Percentiles rank a stretch among this genome's conserved stretches.
Evolutionary conservation across 371 early-diverging fungal genomes (phyloP).

Genomic region (Parasitella parasitica): DNA sequence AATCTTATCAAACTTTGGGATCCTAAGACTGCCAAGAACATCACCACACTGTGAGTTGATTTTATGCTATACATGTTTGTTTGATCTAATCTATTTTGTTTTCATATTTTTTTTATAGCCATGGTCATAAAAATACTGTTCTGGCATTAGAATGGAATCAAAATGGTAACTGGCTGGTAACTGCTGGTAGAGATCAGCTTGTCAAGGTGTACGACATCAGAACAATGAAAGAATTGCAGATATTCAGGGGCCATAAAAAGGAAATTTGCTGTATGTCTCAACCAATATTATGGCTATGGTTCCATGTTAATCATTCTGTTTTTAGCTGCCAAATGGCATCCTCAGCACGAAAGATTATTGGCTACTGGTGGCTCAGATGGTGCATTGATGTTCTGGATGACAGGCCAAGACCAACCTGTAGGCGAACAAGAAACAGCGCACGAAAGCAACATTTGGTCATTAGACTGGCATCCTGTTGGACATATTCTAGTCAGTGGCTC

Average conservation of each 20-base stretch:
- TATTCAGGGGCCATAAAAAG: constrained; percentile 91
- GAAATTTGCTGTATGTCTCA: constrained; percentile 85
- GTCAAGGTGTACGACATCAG: constrained; percentile 97
- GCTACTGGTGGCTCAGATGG: constrained; percentile 97
- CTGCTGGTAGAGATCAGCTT: constrained; percentile 95
- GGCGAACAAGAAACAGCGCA: constrained; percentile 90
- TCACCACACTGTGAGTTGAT: constrained; percentile 84
- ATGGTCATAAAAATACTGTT: constrained; percentile 98
- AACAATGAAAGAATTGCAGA: constrained; percentile 92
- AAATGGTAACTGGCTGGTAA: constrained; percentile 97
- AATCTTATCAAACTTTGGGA: constrained; percentile 99
- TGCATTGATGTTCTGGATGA: constrained; percentile 90
- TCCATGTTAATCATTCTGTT: neutral
- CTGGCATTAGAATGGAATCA: constrained; percentile 92
- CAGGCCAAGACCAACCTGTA: constrained; percentile 70
- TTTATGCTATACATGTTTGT: neutral
- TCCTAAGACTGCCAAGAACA: constrained; percentile 87
- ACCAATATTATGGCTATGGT: neutral
- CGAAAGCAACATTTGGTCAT: constrained; percentile 95
- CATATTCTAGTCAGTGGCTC: constrained; percentile 97
- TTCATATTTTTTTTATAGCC: constrained; percentile 56
- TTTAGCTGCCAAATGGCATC: constrained; percentile 94
- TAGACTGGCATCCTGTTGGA: constrained; percentile 99
- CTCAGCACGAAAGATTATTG: constrained; percentile 89
- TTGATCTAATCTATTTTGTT: neutral